Conservation (phyloP, 1,284 basidiomycete species). For the Rhodotorula sp. region DNA sequence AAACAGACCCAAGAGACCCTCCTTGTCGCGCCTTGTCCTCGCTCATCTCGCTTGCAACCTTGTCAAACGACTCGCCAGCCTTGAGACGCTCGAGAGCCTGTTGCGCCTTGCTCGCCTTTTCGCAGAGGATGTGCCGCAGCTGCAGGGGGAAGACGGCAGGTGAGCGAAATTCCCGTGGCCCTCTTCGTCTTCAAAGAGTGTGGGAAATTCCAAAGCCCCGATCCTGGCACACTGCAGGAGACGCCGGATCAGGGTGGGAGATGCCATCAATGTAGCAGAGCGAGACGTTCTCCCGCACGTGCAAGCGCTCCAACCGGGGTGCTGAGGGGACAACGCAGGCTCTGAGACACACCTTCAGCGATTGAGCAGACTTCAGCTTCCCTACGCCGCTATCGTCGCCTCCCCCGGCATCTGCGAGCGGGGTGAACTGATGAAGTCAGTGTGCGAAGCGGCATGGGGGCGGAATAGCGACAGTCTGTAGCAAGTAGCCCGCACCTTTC, state of each 20-base stretch:
- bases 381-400: neutral
- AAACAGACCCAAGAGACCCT: conserved; percentile 21
- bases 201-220: too few species aligned
- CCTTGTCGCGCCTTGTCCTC: conserved; percentile 76
- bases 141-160: neutral
- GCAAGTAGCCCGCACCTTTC: neutral
- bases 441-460: too few species aligned
- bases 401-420: neutral
- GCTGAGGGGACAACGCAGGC: too few species aligned
- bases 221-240: too few species aligned
- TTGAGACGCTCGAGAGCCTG: conserved; percentile 75
- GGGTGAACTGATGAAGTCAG: neutral
- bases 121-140: conserved; percentile 71
- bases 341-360: conserved; percentile 6
- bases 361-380: conserved; percentile 5
- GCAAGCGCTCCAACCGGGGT: too few species aligned
- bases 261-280: too few species aligned
- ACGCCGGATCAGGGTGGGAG: too few species aligned
- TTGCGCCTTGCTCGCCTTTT: conserved; percentile 72
- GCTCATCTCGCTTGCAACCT: conserved; percentile 73
- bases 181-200: neutral
- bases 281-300: too few species aligned
- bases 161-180: too few species aligned
- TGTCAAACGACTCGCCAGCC: conserved; percentile 74
- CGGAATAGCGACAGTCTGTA: neutral